Evolutionary conservation across 2,329 filamentous ascomycete species (phyloP).

Genomic region (Ophiosphaerella herpotricha): DNA sequence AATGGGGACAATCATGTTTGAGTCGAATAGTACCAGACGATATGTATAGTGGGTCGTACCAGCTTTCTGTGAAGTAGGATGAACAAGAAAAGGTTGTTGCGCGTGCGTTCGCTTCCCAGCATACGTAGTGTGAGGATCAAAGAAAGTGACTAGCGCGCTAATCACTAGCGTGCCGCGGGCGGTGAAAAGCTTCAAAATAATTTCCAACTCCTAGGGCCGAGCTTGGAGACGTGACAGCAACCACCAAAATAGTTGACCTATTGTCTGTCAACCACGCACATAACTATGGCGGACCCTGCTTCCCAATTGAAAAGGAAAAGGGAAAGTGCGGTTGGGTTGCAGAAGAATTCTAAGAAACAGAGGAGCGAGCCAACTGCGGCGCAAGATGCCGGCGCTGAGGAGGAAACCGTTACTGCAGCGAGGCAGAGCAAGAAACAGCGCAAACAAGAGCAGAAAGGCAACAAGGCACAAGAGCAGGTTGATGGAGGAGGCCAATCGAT

Average conservation of each 20-base stretch:
- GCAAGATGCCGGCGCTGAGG: conserved; percentile 14
- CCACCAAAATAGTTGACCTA: neutral
- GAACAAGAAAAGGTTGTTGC: conserved; percentile 5
- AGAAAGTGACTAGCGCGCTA: conserved; percentile 38
- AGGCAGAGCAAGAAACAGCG: conserved; percentile 9
- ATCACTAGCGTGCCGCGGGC: conserved; percentile 24
- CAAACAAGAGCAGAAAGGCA: conserved; percentile 6
- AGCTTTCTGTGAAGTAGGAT: neutral
- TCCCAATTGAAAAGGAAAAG: conserved; percentile 39
- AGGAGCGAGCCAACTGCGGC: conserved; percentile 23
- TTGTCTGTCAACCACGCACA: neutral
- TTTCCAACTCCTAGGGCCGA: conserved; percentile 21
- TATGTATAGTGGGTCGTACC: conserved; percentile 7
- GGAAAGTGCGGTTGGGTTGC: conserved; percentile 30
- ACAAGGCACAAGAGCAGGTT: neutral
- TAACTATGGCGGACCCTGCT: conserved; percentile 31
- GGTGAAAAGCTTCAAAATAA: conserved; percentile 38
- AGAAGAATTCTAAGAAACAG: conserved; percentile 37
- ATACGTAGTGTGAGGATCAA: conserved; percentile 23
- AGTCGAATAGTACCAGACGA: neutral
- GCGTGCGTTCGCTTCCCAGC: conserved; percentile 7
- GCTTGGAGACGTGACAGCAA: conserved; percentile 1
- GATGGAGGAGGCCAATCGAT: neutral
- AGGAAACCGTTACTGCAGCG: conserved; percentile 8
- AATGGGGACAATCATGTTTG: conserved; percentile 95